Evolutionary conservation across 805 yeast species (phyloP), one percentile per base, ranked within the genome.

Genomic region (Saccharomycopsis javanensis): DNA sequence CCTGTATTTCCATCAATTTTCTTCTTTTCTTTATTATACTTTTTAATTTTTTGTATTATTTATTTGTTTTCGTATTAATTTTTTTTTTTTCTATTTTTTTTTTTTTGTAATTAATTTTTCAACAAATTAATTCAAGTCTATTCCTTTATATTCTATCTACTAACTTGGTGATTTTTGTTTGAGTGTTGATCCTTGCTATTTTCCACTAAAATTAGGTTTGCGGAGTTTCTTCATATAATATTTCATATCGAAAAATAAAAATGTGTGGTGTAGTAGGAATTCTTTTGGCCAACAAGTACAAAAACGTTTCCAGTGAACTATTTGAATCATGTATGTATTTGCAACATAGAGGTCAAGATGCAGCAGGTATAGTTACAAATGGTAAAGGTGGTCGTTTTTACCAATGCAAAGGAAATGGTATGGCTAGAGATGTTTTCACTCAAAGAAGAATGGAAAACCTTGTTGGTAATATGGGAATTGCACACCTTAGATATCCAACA

Each of bases 301-400:
- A 77, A 53, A 78, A 80, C 58, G 97, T 87, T 53, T 96, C 96
- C 11, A 83, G 96, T 4, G 98, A 91, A 67, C 76, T 94, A 50
- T 83, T 89, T 57, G 99, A 94, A 69, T 97, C 96, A 5, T 85
- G 92, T 61, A 81, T 90, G 74, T 92, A 86, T 70, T 75, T 94
- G 61, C 99, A 94, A 69, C 99, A 94, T 69, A 81, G 99, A 68
- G 99, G 99, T 51, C 99, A 94, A 74, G 99, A 94, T 70, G 99
- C 99, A 10, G 97, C 97, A n/a, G 99, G 99, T 62, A 92, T 94
- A 56, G 94, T 89, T 25, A 94, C 99, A 6, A 89, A 97, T 70
- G 98, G 97, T 56, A 76, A 86, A 50, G 83, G 92, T 61, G 99
- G 98, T 62, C 79, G 99, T 59, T 79, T 94, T 59, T 91, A 88